Evolutionary conservation across 345 rosid species (phyloP).

Genomic region (Erodium maritimum): DNA sequence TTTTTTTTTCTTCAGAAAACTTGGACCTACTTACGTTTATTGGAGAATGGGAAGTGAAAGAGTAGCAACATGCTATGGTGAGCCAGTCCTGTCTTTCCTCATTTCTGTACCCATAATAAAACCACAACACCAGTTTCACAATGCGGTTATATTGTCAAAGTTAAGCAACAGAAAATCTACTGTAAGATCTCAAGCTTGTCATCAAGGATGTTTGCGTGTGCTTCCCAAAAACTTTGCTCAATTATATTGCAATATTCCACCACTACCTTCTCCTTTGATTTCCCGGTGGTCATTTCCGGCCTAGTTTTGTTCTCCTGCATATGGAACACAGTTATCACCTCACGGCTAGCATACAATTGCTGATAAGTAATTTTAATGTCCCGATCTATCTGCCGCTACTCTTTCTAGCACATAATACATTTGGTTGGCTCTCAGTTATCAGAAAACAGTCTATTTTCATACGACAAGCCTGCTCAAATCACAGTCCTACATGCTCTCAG

Average conservation of each 20-base stretch:
- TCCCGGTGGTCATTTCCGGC: slow-evolving; percentile 9
- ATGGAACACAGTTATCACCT: background rate
- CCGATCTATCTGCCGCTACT: too few relatives aligned
- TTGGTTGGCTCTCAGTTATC: too few relatives aligned
- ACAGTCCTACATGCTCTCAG: background rate
- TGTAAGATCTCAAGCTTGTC: background rate
- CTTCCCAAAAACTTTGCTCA: slow-evolving; percentile 53
- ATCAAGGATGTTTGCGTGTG: slow-evolving; percentile 35
- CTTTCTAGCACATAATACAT: too few relatives aligned
- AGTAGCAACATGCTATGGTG: too few relatives aligned
- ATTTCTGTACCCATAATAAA: too few relatives aligned
- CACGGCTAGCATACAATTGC: background rate
- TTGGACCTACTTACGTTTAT: too few relatives aligned
- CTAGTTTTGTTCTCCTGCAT: slow-evolving; percentile 20
- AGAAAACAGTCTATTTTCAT: too few relatives aligned
- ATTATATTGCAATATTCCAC: slow-evolving; percentile 51
- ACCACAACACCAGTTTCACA: background rate
- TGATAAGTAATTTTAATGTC: too few relatives aligned
- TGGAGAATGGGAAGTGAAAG: too few relatives aligned
- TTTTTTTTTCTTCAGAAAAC: too few relatives aligned
- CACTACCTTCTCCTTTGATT: slow-evolving; percentile 17
- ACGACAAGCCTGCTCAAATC: too few relatives aligned
- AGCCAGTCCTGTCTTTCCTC: too few relatives aligned
- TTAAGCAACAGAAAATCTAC: background rate
- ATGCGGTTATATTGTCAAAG: background rate